Base-by-base conservation (phyloP, 768 basidiomycete genomes). In the Lentinus brumalis region DNA sequence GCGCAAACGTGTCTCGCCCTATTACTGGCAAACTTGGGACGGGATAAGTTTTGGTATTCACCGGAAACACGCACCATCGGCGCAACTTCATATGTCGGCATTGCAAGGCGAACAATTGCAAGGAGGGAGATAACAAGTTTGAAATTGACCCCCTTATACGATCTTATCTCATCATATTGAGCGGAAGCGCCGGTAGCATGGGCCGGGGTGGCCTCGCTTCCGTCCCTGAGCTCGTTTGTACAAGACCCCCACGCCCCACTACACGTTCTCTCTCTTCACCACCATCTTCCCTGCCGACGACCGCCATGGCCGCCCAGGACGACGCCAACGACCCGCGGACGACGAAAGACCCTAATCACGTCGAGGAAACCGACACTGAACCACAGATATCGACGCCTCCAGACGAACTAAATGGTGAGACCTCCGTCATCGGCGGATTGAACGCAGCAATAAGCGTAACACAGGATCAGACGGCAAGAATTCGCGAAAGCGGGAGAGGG, bases 401-500 rank as follows among this genome's bases (percentile, higher is more conserved):
- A 7, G 35, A 26, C 14, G 63, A 64, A 10, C 29, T 32, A 9
- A 64, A 64, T 35, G 59, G 63, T 64, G 59, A 57, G 58, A 4
- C 16, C 21, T 6, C 55, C 11, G 16, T 18, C 38, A 11, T 39
- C 26, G 16, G 4, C 18, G n/a, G 29, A 29, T 6, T 8, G 18
- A 3, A 30, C 38, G 26, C 39, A 16, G 9, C 3, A 21, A 39
- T 53, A 40, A 62, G 38, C n/a, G 26, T 4, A n/a, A n/a, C 30
- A 2, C 41, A 54, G 57, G 61, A 8, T n/a, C 39, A 76, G 76
- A 77, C 53, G 72, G 79, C 66, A 84, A 78, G 62, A 71, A 78
- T 49, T 85, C 88, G 26, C 82, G 82, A 72, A 93, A 93, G 74
- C 81, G 91, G 64, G 89, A 91, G 73, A 79, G 91, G 39, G 90